A percentile compares a stretch with the other conserved stretches of the same genome.
These are phyloP conservation scores for Hypoxylon sp. DNA, from an alignment of 2,329 filamentous ascomycete species.

Conservation along the genomic window DNA sequence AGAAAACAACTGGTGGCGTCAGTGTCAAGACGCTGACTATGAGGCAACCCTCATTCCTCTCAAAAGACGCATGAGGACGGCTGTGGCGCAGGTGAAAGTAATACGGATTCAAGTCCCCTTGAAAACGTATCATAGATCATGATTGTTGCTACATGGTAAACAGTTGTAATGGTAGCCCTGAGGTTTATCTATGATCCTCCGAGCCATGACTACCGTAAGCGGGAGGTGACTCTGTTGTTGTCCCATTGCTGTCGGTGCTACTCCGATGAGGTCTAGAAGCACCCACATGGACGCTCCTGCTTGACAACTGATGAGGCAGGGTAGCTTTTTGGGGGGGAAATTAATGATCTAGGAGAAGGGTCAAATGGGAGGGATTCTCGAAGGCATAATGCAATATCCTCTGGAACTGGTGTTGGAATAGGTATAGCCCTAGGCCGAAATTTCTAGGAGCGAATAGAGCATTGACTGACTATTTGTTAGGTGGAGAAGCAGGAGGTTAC, in stretches of 20 bases:
- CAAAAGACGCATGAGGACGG: slow-evolving; percentile 20
- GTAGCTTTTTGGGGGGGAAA: slow-evolving; percentile 15
- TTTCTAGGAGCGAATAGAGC: background rate
- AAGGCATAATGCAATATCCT: slow-evolving; percentile 4
- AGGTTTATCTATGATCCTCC: slow-evolving; percentile 21
- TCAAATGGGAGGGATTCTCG: background rate
- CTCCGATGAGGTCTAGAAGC: slow-evolving; percentile 15
- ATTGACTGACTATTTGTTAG: background rate
- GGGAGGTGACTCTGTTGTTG: slow-evolving; percentile 21
- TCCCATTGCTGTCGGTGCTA: slow-evolving; percentile 11
- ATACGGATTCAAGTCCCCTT: slow-evolving; percentile 17
- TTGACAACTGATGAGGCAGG: slow-evolving; percentile 7
- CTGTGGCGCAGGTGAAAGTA: slow-evolving; percentile 29
- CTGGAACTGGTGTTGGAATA: background rate
- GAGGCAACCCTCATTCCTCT: background rate
- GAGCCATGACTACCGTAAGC: slow-evolving; percentile 13
- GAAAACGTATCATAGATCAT: slow-evolving; percentile 8
- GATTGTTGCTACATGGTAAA: slow-evolving; percentile 20
- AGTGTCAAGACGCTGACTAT: slow-evolving; percentile 9
- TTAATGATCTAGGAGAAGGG: slow-evolving; percentile 5
- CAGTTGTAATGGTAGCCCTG: slow-evolving; percentile 1
- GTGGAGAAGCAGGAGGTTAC: background rate
- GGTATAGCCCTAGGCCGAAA: background rate
- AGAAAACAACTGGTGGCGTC: background rate
- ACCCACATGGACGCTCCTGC: slow-evolving; percentile 24